Evolutionary conservation across 2,329 filamentous ascomycete species (phyloP), one percentile per base, ranked within the genome.

Genomic region (Huntiella bhutanensis): DNA sequence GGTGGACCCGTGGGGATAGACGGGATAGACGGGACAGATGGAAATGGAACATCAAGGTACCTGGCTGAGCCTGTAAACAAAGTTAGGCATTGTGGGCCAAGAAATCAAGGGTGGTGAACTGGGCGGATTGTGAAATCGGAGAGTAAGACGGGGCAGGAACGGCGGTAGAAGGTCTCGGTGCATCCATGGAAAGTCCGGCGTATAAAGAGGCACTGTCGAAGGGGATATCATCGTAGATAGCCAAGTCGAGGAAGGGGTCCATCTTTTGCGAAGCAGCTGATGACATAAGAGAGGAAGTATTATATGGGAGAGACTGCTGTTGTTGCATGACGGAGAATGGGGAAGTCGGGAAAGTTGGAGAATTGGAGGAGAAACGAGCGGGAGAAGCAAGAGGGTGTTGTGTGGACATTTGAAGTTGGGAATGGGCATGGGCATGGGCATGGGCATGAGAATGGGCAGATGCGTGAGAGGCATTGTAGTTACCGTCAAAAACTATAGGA

Each of bases 401-500:
- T 7, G 46, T 5, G 41, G 41, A 32, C 28, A 47, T 15, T 37
- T 17, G 17, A 68, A 67, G 49, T 59, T 61, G 48, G 70, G 43
- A 22, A 6, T 16, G 37, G 6, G 43, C 13, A 37, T 40, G 38
- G 4, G 22, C 17, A 6, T 39, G 34, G 10, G 40, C 11, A 36
- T 35, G 37, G 12, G 46, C 42, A 34, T 37, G 41, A 17, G 38
- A 13, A 4, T 37, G 28, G 40, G 16, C 11, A 15, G 17, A 13
- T n/a, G 7, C 7, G 38, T 11, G 19, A 33, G 33, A 44, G 10
- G 46, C n/a, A 36, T 35, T 19, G 52, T 64, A 32, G 43, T 49
- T 43, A 47, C 39, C 48, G 13, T 38, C 34, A 36, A 46, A 49
- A 36, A 66, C 62, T 6, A 62, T 61, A 6, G 69, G 67, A 55